These are phyloP conservation scores for Fragaria vesca DNA, from an alignment of 306 rosid species.

Conservation along the genomic window DNA sequence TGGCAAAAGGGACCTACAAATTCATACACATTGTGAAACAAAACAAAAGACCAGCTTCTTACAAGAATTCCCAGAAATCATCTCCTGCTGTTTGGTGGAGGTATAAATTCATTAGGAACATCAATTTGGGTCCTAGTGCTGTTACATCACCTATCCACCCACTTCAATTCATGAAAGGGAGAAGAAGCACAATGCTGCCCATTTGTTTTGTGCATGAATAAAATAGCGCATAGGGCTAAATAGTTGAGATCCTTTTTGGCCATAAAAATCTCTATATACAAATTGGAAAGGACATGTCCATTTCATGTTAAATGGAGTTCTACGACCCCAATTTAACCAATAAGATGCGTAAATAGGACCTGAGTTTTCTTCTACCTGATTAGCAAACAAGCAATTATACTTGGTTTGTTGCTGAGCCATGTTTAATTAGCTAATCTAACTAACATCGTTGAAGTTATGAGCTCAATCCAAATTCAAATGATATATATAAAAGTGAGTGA, in stretches of 20 bases:
- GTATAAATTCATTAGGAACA: not conserved
- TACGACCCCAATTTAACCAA: not conserved
- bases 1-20: conserved; percentile 16
- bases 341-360: not conserved
- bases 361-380: not conserved
- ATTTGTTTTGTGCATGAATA: conserved; percentile 10
- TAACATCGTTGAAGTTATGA: no score
- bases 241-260: not conserved
- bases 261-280: not conserved
- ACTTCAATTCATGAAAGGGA: conserved; percentile 31
- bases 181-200: conserved; percentile 28
- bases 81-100: conserved; percentile 33
- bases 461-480: no score
- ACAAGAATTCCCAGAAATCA: conserved; percentile 14
- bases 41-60: conserved; percentile 23
- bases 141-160: conserved; percentile 17
- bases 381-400: not conserved
- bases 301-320: not conserved
- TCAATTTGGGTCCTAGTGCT: conserved; percentile 21
- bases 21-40: conserved; percentile 9
- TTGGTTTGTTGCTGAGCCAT: no score
- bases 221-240: not conserved
- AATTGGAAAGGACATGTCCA: not conserved
- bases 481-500: no score
- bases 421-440: no score